Base-by-base conservation (phyloP, 257 asterid species). In the Pogostemon cablin region DNA sequence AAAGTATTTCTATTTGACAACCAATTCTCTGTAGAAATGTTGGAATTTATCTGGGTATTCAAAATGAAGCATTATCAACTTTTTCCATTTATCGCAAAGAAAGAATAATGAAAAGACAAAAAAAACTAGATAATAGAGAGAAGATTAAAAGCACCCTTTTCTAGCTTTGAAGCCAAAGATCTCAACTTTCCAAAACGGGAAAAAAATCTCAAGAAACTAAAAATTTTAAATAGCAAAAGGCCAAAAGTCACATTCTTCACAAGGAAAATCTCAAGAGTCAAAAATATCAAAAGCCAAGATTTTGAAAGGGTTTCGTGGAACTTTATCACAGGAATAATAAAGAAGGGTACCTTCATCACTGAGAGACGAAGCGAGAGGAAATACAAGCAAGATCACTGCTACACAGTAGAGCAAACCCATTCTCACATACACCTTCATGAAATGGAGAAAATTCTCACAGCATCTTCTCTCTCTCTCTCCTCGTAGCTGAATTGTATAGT, bases 301-400 rank as follows among this genome's bases (percentile, higher is more conserved):
- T 43, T 7, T 6, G 46, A 71, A 10, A 50, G 32, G 1, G 32
- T 25, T 25, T 25, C 32, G 32, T 25, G 32, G 1, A 25, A 25
- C 32, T 25, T 25, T 25, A 25, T 25, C 32, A 25, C 32, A 25
- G 32, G 32, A 25, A 25, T 25, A 25, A 52, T 40, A 10, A 47
- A 39, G 50, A 6, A 54, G 55, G 25, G 6, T 7, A 85, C 96
- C 98, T 90, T 92, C 90, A 46, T 84, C 80, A 5, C 65, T 69
- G 58, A 85, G 85, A 50, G 91, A 37, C 11, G 86, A 80, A 68
- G 77, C 79, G n/a, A 80, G 77, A 3, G 85, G 92, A 34, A 34
- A 62, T 11, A 78, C 59, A 67, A 87, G 49, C 47, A 82, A 40
- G 9, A 63, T 46, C 9, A 70, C 67, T 9, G 63, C 49, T 55